Evolutionary conservation across 768 basidiomycete species (phyloP).

Genomic region (Glaciozyma martinii): DNA sequence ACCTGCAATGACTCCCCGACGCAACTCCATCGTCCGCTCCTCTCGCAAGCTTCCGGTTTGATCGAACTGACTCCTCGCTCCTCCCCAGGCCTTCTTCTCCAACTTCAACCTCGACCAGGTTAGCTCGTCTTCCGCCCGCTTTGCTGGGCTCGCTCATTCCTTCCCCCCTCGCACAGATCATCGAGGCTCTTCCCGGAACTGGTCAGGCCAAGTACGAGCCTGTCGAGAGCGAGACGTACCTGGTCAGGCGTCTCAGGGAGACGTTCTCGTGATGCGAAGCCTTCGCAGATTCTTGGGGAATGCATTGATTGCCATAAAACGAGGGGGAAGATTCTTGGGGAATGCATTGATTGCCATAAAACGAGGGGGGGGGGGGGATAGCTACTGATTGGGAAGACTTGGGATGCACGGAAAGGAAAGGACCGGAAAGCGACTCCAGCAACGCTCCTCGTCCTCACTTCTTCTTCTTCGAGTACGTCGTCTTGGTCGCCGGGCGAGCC

Average conservation of each 20-base stretch:
- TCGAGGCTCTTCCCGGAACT: neutral
- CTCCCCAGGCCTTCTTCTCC: neutral
- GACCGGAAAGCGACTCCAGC: no score
- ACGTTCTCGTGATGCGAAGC: no score
- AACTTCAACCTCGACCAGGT: neutral
- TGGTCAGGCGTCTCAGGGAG: no score
- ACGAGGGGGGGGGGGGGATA: neutral
- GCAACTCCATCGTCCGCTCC: conserved; percentile 49
- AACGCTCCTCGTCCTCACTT: neutral
- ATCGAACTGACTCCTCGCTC: no score
- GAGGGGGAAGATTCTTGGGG: no score
- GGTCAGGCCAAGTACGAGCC: neutral
- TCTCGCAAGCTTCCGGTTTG: no score
- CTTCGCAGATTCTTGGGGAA: no score
- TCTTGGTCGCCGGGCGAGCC: conserved; percentile 1
- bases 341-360: no score
- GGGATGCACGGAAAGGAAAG: neutral
- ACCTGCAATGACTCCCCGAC: conserved; percentile 43
- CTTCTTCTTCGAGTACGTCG: conserved; percentile 3
- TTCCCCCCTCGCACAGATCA: neutral
- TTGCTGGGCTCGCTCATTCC: neutral
- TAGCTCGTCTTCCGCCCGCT: neutral
- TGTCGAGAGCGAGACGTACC: no score
- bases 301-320: no score
- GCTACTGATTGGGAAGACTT: neutral